Base-by-base conservation (phyloP, 345 rosid species). In the Melastoma malabathricum region DNA sequence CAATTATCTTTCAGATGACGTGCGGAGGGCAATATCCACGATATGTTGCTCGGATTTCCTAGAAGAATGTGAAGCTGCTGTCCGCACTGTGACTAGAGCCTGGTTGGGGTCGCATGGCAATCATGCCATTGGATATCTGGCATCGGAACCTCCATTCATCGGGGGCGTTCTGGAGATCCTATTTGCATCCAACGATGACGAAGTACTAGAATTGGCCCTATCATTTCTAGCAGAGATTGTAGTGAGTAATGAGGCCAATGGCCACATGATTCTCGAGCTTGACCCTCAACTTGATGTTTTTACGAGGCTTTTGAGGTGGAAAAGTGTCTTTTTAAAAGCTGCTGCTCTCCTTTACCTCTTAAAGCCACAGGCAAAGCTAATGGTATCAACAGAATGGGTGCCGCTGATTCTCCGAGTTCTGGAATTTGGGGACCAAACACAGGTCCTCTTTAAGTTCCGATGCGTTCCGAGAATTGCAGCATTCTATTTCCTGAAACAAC, bases 361-460 rank as follows among this genome's bases (percentile, higher is more conserved):
- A 66, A 79, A 67, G 64, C 85, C 83, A 3, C 62, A 60, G 71
- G 80, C 85, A 15, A 82, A 79, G 27, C 85, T 78, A 61, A 76
- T 79, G 85, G 70, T 76, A 58, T 76, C 83, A 1, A 46, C 59
- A 0, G 83, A 74, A 34, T 82, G 83, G 83, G 63, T 82, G 23
- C 69, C 79, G n/a, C 39, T 82, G 22, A 51, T 64, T 22, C 89
- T 82, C 38, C 51, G 89, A 56, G 77, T 82, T 44, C 54, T 82
- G 14, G 89, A 82, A 45, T 79, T 82, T 4, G 85, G 83, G 12
- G 77, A 71, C 25, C 82, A 73, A 50, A 16, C 59, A 55, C 89
- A 79, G 73, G 74, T 74, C 52, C 70, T 82, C 39, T 79, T 82
- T 59, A 72, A 66, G 0, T 73, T 82, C 0, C 52, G 56, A 44